Percentiles rank a stretch among this genome's conserved stretches.
phyloP scores from a whole-genome alignment of 2,329 filamentous ascomycete genomes.

The Scleromitrula shiraiana region DNA sequence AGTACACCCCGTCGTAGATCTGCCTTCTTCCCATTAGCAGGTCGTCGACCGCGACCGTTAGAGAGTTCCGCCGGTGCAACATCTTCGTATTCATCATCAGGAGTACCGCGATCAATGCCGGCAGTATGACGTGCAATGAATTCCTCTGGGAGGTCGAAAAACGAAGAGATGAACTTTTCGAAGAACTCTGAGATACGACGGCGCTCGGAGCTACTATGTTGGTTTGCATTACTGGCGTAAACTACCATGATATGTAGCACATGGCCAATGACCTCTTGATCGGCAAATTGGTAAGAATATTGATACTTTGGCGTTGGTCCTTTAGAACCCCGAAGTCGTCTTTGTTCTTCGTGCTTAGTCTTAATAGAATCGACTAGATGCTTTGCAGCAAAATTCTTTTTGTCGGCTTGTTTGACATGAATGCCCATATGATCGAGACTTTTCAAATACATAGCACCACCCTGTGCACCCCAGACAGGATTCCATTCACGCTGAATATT shows the following conservation, averaged over 20 bases:
- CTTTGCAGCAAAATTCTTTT: slow-evolving; percentile 84
- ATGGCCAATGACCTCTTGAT: slow-evolving; percentile 59
- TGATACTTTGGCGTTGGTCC: slow-evolving; percentile 60
- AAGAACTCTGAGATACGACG: slow-evolving; percentile 68
- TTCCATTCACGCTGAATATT: slow-evolving; percentile 77
- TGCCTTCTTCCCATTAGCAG: slow-evolving; percentile 60
- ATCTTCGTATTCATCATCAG: slow-evolving; percentile 65
- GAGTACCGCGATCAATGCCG: slow-evolving; percentile 61
- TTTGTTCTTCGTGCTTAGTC: slow-evolving; percentile 85
- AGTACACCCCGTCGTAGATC: slow-evolving; percentile 80
- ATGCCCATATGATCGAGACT: slow-evolving; percentile 96
- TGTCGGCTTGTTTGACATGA: slow-evolving; percentile 79
- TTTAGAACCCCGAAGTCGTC: slow-evolving; percentile 59
- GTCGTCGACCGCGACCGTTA: slow-evolving; percentile 58
- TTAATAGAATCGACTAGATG: slow-evolving; percentile 85
- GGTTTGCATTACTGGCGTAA: slow-evolving; percentile 59
- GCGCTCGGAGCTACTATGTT: slow-evolving; percentile 65
- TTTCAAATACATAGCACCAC: slow-evolving; percentile 88
- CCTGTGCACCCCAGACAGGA: slow-evolving; percentile 96
- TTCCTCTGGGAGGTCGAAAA: slow-evolving; percentile 69
- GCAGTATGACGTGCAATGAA: slow-evolving; percentile 58
- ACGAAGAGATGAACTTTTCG: slow-evolving; percentile 65
- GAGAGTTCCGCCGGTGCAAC: slow-evolving; percentile 59
- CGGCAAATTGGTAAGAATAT: slow-evolving; percentile 65
- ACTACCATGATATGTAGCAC: slow-evolving; percentile 55